Percentiles rank a stretch among this genome's conserved stretches.
These are phyloP conservation scores for Candida khao-thaluensis DNA, from an alignment of 805 yeast species.

Conservation along the genomic window DNA sequence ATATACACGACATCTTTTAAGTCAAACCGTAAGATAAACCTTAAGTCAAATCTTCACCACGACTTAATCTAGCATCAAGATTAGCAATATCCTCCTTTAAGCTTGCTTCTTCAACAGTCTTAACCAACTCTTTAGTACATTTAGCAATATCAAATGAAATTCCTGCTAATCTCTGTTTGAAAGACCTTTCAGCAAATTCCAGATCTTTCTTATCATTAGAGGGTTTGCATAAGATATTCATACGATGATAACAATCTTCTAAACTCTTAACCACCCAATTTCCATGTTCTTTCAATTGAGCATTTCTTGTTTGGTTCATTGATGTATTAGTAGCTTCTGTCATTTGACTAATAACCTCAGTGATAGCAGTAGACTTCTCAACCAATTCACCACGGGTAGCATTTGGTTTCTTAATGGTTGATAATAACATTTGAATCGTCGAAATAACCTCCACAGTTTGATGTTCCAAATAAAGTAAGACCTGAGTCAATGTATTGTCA, in stretches of 20 bases:
- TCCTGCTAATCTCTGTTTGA: slow-evolving; percentile 93
- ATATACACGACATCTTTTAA: slow-evolving; percentile 9
- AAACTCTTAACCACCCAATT: slow-evolving; percentile 85
- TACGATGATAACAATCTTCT: slow-evolving; percentile 80
- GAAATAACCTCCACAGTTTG: slow-evolving; percentile 90
- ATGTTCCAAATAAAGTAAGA: slow-evolving; percentile 83
- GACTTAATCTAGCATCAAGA: slow-evolving; percentile 63
- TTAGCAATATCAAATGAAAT: slow-evolving; percentile 95
- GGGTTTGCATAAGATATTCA: slow-evolving; percentile 65
- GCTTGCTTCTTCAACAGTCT: slow-evolving; percentile 93
- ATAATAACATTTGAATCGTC: slow-evolving; percentile 79
- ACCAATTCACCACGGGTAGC: slow-evolving; percentile 74
- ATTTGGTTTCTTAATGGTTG: slow-evolving; percentile 73
- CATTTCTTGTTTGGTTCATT: slow-evolving; percentile 85
- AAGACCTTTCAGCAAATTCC: slow-evolving; percentile 81
- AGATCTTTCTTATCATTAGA: slow-evolving; percentile 41
- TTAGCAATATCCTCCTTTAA: slow-evolving; percentile 81
- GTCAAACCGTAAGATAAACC: too few species aligned
- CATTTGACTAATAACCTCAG: slow-evolving; percentile 79
- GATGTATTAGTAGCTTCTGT: slow-evolving; percentile 83
- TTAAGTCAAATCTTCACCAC: slow-evolving; percentile 29
- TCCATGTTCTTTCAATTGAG: slow-evolving; percentile 84
- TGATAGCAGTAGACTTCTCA: slow-evolving; percentile 71
- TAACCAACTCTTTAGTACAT: slow-evolving; percentile 92
- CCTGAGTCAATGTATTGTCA: slow-evolving; percentile 82